A percentile compares a stretch with the other conserved stretches of the same genome.
These are phyloP conservation scores for Rhodotorula sp. DNA, from an alignment of 1,284 basidiomycete species.

Conservation along the genomic window DNA sequence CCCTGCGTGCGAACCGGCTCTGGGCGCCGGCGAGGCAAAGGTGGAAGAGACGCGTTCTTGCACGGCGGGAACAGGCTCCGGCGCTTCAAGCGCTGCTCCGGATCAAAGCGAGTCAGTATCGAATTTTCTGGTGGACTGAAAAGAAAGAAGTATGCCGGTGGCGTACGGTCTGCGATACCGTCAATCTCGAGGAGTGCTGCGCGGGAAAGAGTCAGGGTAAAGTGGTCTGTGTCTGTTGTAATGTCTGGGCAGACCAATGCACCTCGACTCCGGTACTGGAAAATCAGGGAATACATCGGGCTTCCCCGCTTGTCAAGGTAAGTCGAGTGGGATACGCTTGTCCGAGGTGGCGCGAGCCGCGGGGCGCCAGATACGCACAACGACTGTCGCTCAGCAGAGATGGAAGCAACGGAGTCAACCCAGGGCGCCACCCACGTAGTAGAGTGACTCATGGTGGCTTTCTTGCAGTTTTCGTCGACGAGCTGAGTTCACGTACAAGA, in stretches of 20 bases:
- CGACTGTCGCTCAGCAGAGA: background rate
- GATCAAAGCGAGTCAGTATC: accelerated
- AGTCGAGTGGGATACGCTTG: background rate
- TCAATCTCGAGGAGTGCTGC: slow-evolving; percentile 25
- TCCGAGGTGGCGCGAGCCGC: background rate
- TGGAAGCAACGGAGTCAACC: background rate
- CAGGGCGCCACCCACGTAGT: background rate
- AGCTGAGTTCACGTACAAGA: background rate
- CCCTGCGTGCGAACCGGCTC: background rate
- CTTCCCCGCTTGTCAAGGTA: slow-evolving; percentile 15
- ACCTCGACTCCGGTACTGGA: slow-evolving; percentile 28
- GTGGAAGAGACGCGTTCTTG: background rate
- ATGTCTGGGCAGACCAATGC: no score
- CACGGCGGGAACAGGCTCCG: background rate
- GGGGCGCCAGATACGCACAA: background rate
- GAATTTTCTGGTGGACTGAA: background rate
- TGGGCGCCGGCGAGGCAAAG: background rate
- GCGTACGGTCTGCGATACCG: slow-evolving; percentile 13
- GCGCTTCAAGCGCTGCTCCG: background rate
- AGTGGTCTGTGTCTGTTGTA: no score
- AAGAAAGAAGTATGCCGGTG: no score
- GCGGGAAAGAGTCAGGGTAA: background rate
- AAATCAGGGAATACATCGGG: slow-evolving; percentile 7
- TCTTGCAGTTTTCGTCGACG: slow-evolving; percentile 29
- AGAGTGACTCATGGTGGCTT: slow-evolving; percentile 13